Base-by-base conservation (phyloP, 23 red algal species). In the Gracilaria gracilis region DNA sequence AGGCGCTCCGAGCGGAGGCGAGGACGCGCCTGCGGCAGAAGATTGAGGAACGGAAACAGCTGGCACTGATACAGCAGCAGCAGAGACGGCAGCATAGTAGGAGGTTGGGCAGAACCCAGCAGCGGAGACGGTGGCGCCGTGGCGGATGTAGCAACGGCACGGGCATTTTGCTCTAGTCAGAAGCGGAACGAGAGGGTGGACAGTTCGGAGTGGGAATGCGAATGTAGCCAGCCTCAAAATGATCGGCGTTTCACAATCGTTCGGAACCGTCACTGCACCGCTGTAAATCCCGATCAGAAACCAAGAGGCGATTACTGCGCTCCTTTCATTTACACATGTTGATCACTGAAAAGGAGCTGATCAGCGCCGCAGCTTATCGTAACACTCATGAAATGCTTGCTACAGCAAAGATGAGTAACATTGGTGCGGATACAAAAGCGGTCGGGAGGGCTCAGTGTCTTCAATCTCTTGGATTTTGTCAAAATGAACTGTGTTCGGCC, bases 211-310 rank as follows among this genome's bases (percentile, higher is more conserved):
- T 79, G 44, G 72, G 71, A 29, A 88, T 87, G 72, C 71, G 58
- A 69, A 95, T 80, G 25, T n/a, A 87, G 25, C 93, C 93, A 46
- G 85, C 82, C 17, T 84, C 75, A 40, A 82, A 82, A 72, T 82
- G 25, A 83, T 95, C 93, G 0, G 83, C 61, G 36, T 88, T 89
- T 84, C 93, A 95, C 24, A 96, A 65, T 20, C 78, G 67, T 6
- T 92, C 79, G 39, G 78, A 79, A 1, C 94, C 94, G 69, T 96
- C 94, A 14, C 64, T 57, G 67, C 94, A n/a, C n/a, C n/a, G n/a
- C n/a, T n/a, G n/a, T n/a, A n/a, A n/a, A n/a, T n/a, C n/a, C n/a
- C n/a, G n/a, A n/a, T n/a, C n/a, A n/a, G n/a, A n/a, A n/a, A n/a
- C n/a, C n/a, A n/a, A n/a, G n/a, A n/a, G n/a, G n/a, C n/a, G n/a